Conservation (phyloP, 2,329 filamentous ascomycete species). For the Celoporthe dispersa region DNA sequence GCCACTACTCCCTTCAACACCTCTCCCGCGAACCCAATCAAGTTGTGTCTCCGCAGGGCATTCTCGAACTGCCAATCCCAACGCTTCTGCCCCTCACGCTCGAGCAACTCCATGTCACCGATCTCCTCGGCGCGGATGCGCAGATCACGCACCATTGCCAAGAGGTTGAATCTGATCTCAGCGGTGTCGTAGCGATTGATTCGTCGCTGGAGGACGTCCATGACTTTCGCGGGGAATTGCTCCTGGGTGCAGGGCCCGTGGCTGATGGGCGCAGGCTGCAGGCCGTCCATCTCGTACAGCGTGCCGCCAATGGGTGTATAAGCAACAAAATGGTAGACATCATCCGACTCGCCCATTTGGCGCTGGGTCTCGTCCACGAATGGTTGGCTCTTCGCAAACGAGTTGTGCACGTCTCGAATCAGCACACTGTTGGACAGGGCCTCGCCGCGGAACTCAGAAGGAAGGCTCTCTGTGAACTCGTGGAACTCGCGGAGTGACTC, state of each 20-base stretch:
- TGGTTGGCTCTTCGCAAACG: constrained; percentile 84
- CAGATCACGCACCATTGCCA: constrained; percentile 88
- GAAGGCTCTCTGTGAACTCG: constrained; percentile 85
- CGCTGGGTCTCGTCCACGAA: constrained; percentile 90
- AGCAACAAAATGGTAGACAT: constrained; percentile 97
- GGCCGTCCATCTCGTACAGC: constrained; percentile 92
- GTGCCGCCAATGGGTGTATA: constrained; percentile 81
- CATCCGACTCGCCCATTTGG: constrained; percentile 71
- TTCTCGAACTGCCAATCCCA: constrained; percentile 94
- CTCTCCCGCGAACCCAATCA: constrained; percentile 93
- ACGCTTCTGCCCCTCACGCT: constrained; percentile 81
- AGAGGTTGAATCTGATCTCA: constrained; percentile 94
- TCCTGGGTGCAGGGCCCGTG: constrained; percentile 76
- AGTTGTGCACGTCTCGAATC: constrained; percentile 83
- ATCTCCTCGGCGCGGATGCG: constrained; percentile 77
- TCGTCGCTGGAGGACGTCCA: constrained; percentile 82
- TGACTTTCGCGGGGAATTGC: constrained; percentile 78
- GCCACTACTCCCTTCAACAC: constrained; percentile 84
- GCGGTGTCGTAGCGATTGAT: constrained; percentile 82
- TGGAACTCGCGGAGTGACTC: constrained; percentile 75
- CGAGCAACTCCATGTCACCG: constrained; percentile 79
- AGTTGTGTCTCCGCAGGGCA: constrained; percentile 87
- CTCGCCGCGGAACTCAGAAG: constrained; percentile 70
- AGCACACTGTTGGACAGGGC: constrained; percentile 66
- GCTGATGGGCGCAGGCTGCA: constrained; percentile 89